Base-by-base conservation (phyloP, 2,329 filamentous ascomycete species). In the Fusarium aywerte region DNA sequence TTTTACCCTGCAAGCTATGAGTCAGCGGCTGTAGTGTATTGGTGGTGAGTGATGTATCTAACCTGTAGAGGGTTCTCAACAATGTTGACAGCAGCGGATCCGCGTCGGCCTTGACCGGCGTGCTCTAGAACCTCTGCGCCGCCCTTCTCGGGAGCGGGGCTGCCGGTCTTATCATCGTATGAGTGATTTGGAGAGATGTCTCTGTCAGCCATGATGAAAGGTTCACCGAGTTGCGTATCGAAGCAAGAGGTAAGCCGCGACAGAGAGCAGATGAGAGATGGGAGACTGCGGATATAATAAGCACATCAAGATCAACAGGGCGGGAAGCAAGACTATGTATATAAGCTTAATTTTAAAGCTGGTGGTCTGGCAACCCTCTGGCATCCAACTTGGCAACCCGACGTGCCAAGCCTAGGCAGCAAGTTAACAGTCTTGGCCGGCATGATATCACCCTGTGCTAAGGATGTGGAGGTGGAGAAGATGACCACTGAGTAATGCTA, bases 301-400 rank as follows among this genome's bases (percentile, higher is more conserved):
- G 31, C 31, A 36, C 4, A 39, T 40, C 18, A 59, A 18, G 20
- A 42, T 31, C 52, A 27, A 12, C 23, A 42, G 21, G 16, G 36
- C 7, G 27, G n/a, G 18, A 25, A 15, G 5, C 23, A 18, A 15
- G 27, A 39, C 16, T 45, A 33, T 31, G 43, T 60, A 58, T 63
- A 63, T 63, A 63, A 64, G 60, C 60, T 63, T 63, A 63, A 58
- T 63, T 58, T 51, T 63, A 63, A 63, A 51, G 50, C 21, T 40
- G 15, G 32, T 10, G 35, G 48, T 63, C 29, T 21, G 33, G 33
- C 58, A 63, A 51, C 60, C 60, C 39, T 58, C 27, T 47, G 33
- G 43, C 9, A n/a, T 50, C 39, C 11, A 63, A 63, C 51, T 58
- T 45, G 58, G 58, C 58, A 63, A 63, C 2, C 60, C 59, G 60